Evolutionary conservation across 495 filamentous ascomycete genomes (phyloP).

Genomic region (Penicillium subrubescens): DNA sequence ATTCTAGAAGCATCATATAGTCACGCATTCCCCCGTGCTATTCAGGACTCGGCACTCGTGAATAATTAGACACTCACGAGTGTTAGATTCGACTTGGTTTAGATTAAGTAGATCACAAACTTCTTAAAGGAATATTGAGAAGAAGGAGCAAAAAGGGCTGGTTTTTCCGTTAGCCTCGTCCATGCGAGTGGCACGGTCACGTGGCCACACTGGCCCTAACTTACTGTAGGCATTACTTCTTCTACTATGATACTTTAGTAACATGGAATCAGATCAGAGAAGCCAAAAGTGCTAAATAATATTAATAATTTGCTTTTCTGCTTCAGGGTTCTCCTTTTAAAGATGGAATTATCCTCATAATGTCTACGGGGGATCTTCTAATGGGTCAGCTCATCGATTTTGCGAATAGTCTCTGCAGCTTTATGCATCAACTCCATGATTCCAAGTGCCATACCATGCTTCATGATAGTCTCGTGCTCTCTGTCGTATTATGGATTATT

Average conservation of each 20-base stretch:
- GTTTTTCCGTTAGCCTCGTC: not conserved
- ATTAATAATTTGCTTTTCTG: too few species aligned
- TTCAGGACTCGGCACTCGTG: not conserved
- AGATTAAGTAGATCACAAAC: not conserved
- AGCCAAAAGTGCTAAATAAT: too few species aligned
- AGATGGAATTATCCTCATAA: too few species aligned
- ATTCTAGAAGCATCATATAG: not conserved
- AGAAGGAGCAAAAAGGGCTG: too few species aligned
- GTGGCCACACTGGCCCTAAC: not conserved
- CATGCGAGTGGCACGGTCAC: not conserved
- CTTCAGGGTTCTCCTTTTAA: too few species aligned
- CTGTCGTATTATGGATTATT: not conserved
- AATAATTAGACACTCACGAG: not conserved
- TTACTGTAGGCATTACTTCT: not conserved
- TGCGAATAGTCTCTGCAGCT: not conserved
- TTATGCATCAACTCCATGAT: not conserved
- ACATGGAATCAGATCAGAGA: too few species aligned
- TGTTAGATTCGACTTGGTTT: not conserved
- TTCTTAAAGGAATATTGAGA: not conserved
- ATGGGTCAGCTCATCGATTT: not conserved
- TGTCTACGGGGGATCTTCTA: too few species aligned
- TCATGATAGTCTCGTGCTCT: too few species aligned
- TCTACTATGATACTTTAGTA: not conserved
- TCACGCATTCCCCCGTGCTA: not conserved
- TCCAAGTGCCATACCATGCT: not conserved